Base-by-base conservation (phyloP, 2,329 filamentous ascomycete genomes). In the Aurifilum marmelostoma region DNA sequence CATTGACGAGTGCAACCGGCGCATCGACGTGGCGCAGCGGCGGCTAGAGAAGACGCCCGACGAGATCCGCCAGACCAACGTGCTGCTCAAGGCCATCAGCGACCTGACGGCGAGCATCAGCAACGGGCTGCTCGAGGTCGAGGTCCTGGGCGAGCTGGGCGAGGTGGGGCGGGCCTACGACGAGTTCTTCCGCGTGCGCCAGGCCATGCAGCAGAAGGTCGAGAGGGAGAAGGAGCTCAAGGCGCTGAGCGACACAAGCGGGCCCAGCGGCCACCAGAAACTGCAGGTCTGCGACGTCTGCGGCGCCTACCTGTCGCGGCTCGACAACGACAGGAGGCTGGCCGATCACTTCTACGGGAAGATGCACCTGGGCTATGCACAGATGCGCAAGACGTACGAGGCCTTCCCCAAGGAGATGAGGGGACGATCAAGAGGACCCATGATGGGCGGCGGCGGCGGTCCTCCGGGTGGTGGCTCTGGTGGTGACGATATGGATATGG, bases 331-430 rank as follows among this genome's bases (percentile, higher is more conserved):
- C 79, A 88, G 96, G 47, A 87, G 96, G 39, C 80, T 99, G 77
- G 96, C 96, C 27, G 96, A 99, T 78, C 96, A 99, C 79, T 99
- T 99, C 78, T 98, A 97, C 80, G 96, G 96, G 29, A 99, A 99
- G 85, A 99, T 99, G 96, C 96, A 99, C 77, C 83, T 99, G 68
- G 96, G 96, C 0, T 99, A 98, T 78, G 96, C 96, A 21, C 93
- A 97, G 81, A 99, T 99, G 96, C 89, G 96, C 75, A 97, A 96
- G 85, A 96, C 94, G 3, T 94, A 89, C 76, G 94, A 97, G 67
- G 83, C 87, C n/a, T 89, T 99, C 72, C 91, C 91, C 65, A 94
- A 94, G 80, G 94, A 97, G 77, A 85, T 97, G 80, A 92, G 93
- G 77, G 91, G 91, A 1, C 84, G 92, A 37, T 84, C 85, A 62